Percentiles rank a stretch among this genome's conserved stretches.
Evolutionary conservation across 441 rosid species (phyloP).

Genomic region (Eruca vesicaria): DNA sequence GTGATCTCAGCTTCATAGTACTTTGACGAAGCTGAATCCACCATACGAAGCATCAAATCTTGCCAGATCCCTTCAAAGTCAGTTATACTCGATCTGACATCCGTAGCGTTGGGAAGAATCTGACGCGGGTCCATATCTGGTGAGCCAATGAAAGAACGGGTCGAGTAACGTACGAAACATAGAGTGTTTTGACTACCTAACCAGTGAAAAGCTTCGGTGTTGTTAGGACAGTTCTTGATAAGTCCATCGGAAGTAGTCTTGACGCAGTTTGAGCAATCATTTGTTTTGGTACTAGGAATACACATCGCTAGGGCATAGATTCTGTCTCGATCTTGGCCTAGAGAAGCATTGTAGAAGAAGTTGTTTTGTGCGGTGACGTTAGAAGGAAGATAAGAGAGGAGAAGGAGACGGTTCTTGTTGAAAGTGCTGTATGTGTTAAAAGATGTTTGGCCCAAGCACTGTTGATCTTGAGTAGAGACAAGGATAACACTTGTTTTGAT

Average conservation of each 20-base stretch:
- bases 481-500: not conserved
- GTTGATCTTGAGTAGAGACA: conserved; percentile 9
- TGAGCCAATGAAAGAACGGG: conserved; percentile 6
- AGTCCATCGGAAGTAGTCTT: not conserved
- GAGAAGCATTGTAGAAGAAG: conserved; percentile 19
- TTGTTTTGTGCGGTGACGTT: conserved; percentile 17
- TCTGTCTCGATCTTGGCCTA: conserved; percentile 10
- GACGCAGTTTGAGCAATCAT: not conserved
- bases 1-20: conserved; percentile 17
- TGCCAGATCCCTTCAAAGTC: conserved; percentile 14
- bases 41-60: conserved; percentile 4
- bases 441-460: not conserved
- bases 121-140: conserved; percentile 1
- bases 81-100: not conserved
- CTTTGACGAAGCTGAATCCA: conserved; percentile 21
- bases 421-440: conserved; percentile 21
- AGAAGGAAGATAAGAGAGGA: conserved; percentile 28
- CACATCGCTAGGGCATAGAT: conserved; percentile 32
- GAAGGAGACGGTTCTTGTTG: conserved; percentile 15
- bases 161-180: conserved; percentile 13
- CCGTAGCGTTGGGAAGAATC: conserved; percentile 6
- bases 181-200: not conserved
- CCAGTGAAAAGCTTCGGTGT: conserved; percentile 21
- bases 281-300: not conserved
- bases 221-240: conserved; percentile 1